phyloP scores from a whole-genome alignment of 2,329 filamentous ascomycete genomes.

The Septoria petroselini region DNA sequence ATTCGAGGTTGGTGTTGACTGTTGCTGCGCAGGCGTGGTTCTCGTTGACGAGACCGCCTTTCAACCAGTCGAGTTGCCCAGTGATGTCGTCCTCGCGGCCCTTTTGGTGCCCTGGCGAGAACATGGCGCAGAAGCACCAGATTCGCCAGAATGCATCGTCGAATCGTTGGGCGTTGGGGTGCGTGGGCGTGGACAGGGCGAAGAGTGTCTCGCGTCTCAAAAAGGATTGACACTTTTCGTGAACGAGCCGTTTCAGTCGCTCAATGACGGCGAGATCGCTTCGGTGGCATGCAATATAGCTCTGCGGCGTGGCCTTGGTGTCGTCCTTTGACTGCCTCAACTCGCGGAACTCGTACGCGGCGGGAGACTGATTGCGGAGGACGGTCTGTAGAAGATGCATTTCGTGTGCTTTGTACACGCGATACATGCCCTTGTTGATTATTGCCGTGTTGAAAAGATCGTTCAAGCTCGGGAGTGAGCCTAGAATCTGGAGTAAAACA shows the following conservation, averaged over 20 bases:
- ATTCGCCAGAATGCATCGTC: slow-evolving; percentile 64
- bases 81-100: slow-evolving; percentile 57
- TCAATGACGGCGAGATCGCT: slow-evolving; percentile 54
- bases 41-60: slow-evolving; percentile 54
- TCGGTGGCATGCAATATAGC: slow-evolving; percentile 53
- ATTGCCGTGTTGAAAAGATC: slow-evolving; percentile 56
- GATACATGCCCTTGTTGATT: slow-evolving; percentile 56
- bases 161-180: slow-evolving; percentile 49
- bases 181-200: slow-evolving; percentile 50
- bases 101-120: slow-evolving; percentile 52
- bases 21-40: slow-evolving; percentile 47
- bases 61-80: slow-evolving; percentile 62
- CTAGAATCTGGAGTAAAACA: slow-evolving; percentile 54
- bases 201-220: slow-evolving; percentile 56
- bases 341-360: slow-evolving; percentile 60
- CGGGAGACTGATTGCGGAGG: slow-evolving; percentile 53
- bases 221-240: slow-evolving; percentile 55
- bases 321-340: slow-evolving; percentile 53
- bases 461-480: slow-evolving; percentile 48
- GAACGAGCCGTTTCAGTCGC: slow-evolving; percentile 55
- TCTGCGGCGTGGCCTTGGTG: slow-evolving; percentile 47
- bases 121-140: slow-evolving; percentile 64
- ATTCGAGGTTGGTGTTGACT: slow-evolving; percentile 46
- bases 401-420: slow-evolving; percentile 57
- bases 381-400: slow-evolving; percentile 52